Evolutionary conservation across 1,139 yeast species (phyloP).

Genomic region (Yamadazyma diddensiae): DNA sequence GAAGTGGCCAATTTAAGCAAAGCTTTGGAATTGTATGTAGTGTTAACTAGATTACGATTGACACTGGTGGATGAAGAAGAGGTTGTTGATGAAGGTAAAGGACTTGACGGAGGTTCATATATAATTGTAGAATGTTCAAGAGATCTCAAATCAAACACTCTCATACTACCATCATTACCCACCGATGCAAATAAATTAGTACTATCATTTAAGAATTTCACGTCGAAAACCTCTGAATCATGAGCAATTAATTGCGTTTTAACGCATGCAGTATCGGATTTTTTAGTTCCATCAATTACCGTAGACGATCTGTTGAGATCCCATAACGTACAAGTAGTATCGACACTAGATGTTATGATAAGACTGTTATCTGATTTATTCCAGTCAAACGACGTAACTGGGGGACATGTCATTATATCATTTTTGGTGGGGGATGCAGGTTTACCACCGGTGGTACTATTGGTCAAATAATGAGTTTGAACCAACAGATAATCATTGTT

Average conservation of each 20-base stretch:
- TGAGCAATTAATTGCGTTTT: constrained; percentile 95
- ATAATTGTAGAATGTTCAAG: constrained; percentile 93
- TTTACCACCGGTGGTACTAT: constrained; percentile 25
- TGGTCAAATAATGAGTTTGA: constrained; percentile 44
- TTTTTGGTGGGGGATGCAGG: constrained; percentile 12
- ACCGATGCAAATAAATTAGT: constrained; percentile 86
- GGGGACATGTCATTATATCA: constrained; percentile 59
- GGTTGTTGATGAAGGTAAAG: constrained; percentile 1
- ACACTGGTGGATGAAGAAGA: constrained; percentile 7
- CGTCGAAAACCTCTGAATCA: constrained; percentile 93
- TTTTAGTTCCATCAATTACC: constrained; percentile 13
- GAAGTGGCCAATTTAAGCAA: constrained; percentile 74
- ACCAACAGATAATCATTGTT: constrained; percentile 30
- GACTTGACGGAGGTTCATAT: constrained; percentile 61
- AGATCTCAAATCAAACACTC: constrained; percentile 86
- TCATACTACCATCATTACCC: constrained; percentile 92
- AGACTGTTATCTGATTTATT: constrained; percentile 66
- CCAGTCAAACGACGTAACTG: constrained; percentile 95
- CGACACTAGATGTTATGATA: constrained; percentile 83
- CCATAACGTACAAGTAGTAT: constrained; percentile 97
- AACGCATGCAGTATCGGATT: constrained; percentile 62
- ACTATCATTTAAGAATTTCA: constrained; percentile 72
- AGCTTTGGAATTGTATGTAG: constrained; percentile 47
- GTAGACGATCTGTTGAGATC: constrained; percentile 51
- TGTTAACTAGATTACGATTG: constrained; percentile 6